phyloP scores from a whole-genome alignment of 2,329 filamentous ascomycete species.

The Alternaria brassicae region DNA sequence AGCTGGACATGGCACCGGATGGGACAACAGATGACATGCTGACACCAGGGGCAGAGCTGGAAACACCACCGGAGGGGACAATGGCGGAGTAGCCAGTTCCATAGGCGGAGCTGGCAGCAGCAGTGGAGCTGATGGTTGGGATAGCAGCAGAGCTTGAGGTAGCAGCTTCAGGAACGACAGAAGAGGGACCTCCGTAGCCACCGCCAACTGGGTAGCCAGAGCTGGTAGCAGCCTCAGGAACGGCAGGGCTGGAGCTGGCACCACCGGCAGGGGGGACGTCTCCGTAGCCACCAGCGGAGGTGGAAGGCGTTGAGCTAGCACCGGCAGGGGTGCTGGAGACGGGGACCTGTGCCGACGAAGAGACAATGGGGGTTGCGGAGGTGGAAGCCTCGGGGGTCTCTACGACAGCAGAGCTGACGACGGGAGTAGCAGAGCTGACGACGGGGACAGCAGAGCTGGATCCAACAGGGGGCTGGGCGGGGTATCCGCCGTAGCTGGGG shows the following conservation, averaged over 20 bases:
- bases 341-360: constrained; percentile 2
- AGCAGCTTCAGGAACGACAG: background rate
- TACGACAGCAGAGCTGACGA: constrained; percentile 10
- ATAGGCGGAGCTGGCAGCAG: constrained; percentile 10
- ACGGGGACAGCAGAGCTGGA: constrained; percentile 7
- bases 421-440: constrained; percentile 9
- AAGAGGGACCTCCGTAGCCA: constrained; percentile 5
- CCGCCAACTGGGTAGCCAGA: constrained; percentile 13
- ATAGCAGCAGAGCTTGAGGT: constrained; percentile 1
- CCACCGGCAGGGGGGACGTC: background rate
- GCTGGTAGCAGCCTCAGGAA: background rate
- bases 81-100: constrained; percentile 5
- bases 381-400: constrained; percentile 5
- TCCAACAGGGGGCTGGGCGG: constrained; percentile 1
- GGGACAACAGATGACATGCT: background rate
- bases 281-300: constrained; percentile 11
- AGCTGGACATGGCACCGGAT: constrained; percentile 4
- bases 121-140: background rate
- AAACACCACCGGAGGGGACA: background rate
- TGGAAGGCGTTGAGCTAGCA: constrained; percentile 15
- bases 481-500: constrained; percentile 7
- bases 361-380: background rate
- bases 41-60: constrained; percentile 15
- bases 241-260: background rate
- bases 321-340: constrained; percentile 15